Conservation (phyloP, 805 yeast species). For the Metschnikowia anglica region DNA sequence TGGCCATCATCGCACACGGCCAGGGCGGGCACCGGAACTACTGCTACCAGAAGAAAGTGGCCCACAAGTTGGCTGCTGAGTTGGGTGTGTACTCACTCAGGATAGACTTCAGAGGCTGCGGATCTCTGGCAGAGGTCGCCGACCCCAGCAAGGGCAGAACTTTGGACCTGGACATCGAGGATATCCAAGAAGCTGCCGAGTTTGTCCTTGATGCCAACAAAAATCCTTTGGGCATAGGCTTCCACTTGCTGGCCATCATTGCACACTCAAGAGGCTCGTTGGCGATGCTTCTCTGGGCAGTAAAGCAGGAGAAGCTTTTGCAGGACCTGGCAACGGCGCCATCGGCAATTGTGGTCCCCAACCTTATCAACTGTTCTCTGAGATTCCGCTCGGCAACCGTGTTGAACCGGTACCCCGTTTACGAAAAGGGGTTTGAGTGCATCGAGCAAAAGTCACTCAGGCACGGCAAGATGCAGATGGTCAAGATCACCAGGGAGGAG, state of each 20-base stretch:
- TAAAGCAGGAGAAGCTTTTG: constrained; percentile 40
- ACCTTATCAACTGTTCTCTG: constrained; percentile 69
- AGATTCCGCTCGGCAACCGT: constrained; percentile 58
- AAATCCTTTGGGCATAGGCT: constrained; percentile 41
- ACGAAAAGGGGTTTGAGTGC: constrained; percentile 21
- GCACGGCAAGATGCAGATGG: constrained; percentile 46
- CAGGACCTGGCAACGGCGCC: constrained; percentile 27
- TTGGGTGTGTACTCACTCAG: constrained; percentile 67
- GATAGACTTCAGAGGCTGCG: constrained; percentile 85
- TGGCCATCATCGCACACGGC: constrained; percentile 76
- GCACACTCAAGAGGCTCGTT: constrained; percentile 82
- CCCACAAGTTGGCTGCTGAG: constrained; percentile 55
- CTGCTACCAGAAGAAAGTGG: constrained; percentile 65
- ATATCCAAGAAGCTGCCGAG: constrained; percentile 47
- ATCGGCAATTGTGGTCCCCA: constrained; percentile 51
- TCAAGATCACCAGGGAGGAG: constrained; percentile 51
- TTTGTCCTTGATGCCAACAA: constrained; percentile 27
- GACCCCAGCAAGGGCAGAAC: constrained; percentile 50
- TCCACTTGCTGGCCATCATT: constrained; percentile 56
- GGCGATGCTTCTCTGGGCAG: constrained; percentile 72
- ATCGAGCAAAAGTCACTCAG: constrained; percentile 44
- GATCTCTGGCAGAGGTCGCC: constrained; percentile 60
- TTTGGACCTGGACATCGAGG: constrained; percentile 64
- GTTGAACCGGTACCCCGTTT: constrained; percentile 35
- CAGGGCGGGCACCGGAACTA: constrained; percentile 82